Base-by-base conservation (phyloP, 2,329 filamentous ascomycete species). In the Rhinocladiella similis region DNA sequence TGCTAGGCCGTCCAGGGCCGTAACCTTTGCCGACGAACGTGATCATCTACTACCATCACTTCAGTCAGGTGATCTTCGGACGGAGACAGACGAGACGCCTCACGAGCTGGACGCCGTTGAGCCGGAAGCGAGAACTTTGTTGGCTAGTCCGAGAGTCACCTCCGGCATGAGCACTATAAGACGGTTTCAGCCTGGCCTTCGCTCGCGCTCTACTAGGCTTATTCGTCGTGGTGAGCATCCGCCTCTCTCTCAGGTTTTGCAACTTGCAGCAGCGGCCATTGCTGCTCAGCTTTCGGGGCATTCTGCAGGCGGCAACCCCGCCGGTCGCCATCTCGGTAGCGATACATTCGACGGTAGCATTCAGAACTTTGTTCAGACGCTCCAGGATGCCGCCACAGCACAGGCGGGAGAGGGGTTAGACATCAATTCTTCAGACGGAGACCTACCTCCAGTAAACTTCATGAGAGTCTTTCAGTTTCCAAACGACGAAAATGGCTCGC, bases 401-500 rank as follows among this genome's bases (percentile, higher is more conserved):
- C 76, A 84, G 62, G 68, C 81, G 38, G 76, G 78, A 62, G 65
- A 66, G 46, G 73, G 73, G 25, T 71, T 73, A 43, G 64, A 68
- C 33, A 54, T 69, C 29, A 74, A 68, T 49, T 59, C 67, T 19
- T 66, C 69, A 25, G 75, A 76, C 22, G 75, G 75, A 36, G 74
- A 75, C 29, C 71, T 79, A 7, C 77, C 80, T 10, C 83, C 85
- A 3, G 75, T 88, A 57, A 88, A 88, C 67, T 87, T 88, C 68
- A 81, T 88, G 70, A 77, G 85, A 54, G 86, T 88, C 70, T 88
- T 88, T 69, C 77, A 85, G 46, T 88, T 88, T 69, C 82, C 83
- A 47, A 81, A 84, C 52, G 76, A 79, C 7, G 73, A 75, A 22
- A 63, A 68, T 49, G 59, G 69, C 16, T 62, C 63, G 16, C 62